A percentile compares a stretch with the other conserved stretches of the same genome.
These are phyloP conservation scores for Ustilago hordei DNA, from an alignment of 1,284 basidiomycete genomes.

Conservation along the genomic window DNA sequence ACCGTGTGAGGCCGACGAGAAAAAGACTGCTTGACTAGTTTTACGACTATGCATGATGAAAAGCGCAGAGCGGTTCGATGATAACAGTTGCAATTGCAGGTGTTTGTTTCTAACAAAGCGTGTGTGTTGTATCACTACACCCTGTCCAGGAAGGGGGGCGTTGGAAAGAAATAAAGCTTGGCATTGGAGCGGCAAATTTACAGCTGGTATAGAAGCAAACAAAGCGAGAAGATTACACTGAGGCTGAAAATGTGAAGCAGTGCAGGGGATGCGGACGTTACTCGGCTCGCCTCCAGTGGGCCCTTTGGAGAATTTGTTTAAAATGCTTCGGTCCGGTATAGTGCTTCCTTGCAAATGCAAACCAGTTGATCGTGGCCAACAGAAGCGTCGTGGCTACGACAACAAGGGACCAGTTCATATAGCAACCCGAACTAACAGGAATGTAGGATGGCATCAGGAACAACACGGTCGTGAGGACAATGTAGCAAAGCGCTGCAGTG, in stretches of 20 bases:
- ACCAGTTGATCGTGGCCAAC: conserved; percentile 39
- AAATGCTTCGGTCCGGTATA: conserved; percentile 31
- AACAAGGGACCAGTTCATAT: conserved; percentile 43
- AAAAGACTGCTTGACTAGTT: no score
- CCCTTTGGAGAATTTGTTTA: conserved; percentile 19
- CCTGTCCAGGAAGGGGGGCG: no score
- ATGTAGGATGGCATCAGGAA: conserved; percentile 38
- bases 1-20: no score
- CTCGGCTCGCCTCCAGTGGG: conserved; percentile 15
- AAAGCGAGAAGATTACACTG: conserved; percentile 1
- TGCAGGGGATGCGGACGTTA: background rate
- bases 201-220: background rate
- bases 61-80: no score
- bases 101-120: no score
- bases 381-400: conserved; percentile 23
- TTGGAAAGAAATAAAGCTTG: background rate
- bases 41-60: no score
- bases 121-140: no score
- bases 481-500: conserved; percentile 34
- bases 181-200: background rate
- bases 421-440: conserved; percentile 33
- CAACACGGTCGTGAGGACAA: conserved; percentile 37
- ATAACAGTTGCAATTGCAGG: no score
- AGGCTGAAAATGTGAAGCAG: background rate
- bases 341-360: conserved; percentile 25